These are phyloP conservation scores for Alternaria consortialis DNA, from an alignment of 2,329 filamentous ascomycete species.

Conservation along the genomic window DNA sequence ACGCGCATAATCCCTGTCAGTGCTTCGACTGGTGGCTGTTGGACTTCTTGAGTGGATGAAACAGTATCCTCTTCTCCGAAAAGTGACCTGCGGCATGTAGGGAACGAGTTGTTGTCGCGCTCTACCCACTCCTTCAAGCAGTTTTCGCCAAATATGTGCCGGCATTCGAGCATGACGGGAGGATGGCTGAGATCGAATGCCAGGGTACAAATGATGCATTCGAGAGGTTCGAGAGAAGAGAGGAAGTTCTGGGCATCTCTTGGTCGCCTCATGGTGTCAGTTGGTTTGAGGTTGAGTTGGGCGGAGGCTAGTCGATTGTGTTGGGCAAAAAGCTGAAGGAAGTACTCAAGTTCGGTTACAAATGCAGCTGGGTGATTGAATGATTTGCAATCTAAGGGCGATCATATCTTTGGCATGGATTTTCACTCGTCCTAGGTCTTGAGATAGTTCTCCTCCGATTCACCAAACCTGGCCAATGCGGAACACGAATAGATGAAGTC, in stretches of 20 bases:
- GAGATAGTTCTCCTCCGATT: not conserved
- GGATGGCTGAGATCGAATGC: not conserved
- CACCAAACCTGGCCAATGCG: not conserved
- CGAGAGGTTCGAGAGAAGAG: not conserved
- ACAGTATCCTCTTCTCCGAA: not conserved
- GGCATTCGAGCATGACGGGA: slow-evolving; percentile 1
- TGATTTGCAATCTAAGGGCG: not conserved
- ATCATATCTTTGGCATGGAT: not conserved
- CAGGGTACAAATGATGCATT: slow-evolving; percentile 10
- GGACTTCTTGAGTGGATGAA: not conserved
- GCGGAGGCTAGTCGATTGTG: not conserved
- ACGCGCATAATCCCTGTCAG: not conserved
- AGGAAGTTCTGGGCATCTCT: not conserved
- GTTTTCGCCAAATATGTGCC: slow-evolving; percentile 5
- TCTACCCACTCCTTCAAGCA: slow-evolving; percentile 3
- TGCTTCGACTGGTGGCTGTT: not conserved
- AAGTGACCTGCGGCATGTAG: slow-evolving; percentile 5
- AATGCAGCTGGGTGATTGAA: not conserved
- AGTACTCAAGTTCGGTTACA: not conserved
- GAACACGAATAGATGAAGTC: not conserved
- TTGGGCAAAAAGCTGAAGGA: not conserved
- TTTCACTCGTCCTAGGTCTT: not conserved
- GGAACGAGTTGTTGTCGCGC: not conserved
- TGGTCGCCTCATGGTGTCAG: not conserved
- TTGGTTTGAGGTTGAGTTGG: not conserved